A percentile compares a stretch with the other conserved stretches of the same genome.
Evolutionary conservation across 1,284 basidiomycete species (phyloP).

Genomic region (Puccinia horiana): DNA sequence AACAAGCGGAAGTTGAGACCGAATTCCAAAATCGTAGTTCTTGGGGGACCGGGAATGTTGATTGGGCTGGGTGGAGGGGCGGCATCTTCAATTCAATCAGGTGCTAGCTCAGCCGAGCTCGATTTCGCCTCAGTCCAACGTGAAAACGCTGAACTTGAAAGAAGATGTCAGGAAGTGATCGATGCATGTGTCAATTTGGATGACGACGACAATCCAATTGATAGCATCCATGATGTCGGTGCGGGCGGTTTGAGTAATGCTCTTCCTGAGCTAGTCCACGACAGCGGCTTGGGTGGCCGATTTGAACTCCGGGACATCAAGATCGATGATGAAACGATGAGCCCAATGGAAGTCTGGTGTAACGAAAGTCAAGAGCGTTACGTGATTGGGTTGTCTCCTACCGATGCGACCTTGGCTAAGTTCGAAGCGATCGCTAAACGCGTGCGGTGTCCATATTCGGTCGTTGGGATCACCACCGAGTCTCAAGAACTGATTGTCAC

Average conservation of each 20-base stretch:
- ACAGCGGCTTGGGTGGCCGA: slow-evolving; percentile 80
- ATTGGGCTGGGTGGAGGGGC: slow-evolving; percentile 97
- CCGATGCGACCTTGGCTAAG: slow-evolving; percentile 11
- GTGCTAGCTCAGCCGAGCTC: slow-evolving; percentile 81
- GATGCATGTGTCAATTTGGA: slow-evolving; percentile 77
- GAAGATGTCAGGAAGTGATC: slow-evolving; percentile 95
- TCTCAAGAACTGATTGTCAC: slow-evolving; percentile 75
- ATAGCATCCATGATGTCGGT: slow-evolving; percentile 97
- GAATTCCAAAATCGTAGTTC: slow-evolving; percentile 83
- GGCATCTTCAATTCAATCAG: slow-evolving; percentile 86
- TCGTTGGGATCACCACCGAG: slow-evolving; percentile 85
- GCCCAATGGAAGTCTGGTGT: slow-evolving; percentile 99
- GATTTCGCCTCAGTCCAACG: slow-evolving; percentile 97
- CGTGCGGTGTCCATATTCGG: slow-evolving; percentile 87
- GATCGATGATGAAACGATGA: slow-evolving; percentile 89
- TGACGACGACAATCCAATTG: slow-evolving; percentile 72
- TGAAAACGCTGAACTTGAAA: slow-evolving; percentile 98
- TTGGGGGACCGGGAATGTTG: slow-evolving; percentile 95
- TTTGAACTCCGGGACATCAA: slow-evolving; percentile 94
- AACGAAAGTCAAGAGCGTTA: slow-evolving; percentile 99
- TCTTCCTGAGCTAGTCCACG: slow-evolving; percentile 93
- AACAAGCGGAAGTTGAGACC: slow-evolving; percentile 73
- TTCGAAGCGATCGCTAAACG: slow-evolving; percentile 80
- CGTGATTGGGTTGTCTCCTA: slow-evolving; percentile 70
- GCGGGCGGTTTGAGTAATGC: slow-evolving; percentile 96